Evolutionary conservation across 176 grass and related monocot genomes (phyloP), one percentile per base, ranked within the genome.

Genomic region (Eragrostis curvula): DNA sequence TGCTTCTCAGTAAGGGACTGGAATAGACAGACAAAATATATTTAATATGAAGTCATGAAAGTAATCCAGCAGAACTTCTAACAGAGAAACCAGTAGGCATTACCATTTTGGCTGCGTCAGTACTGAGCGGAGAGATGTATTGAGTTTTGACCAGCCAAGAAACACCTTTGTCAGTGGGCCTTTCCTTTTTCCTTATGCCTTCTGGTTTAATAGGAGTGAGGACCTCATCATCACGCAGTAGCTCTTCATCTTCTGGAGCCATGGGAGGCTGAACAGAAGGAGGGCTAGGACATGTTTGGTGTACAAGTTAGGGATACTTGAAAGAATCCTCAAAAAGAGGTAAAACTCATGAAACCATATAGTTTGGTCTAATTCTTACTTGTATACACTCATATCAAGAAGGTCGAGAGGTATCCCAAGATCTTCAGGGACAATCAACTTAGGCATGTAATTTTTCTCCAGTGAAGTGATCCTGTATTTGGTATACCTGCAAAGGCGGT

Each of bases 81-180:
- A 85, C n/a, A 60, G 28, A 72, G 47, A 59, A 79, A 62, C 68
- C 40, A 72, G 10, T 59, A 76, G 41, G 56, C 12, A 73, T 63
- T 93, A 99, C 96, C 91, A 24, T 86, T 88, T 96, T 99, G 57
- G 96, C 85, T 74, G 90, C 89, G 73, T 99, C 96, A 68, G 79
- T 88, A 50, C 85, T 99, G 25, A 99, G 85, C 57, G 96, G 91
- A 88, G 96, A 99, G 83, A 99, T 99, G 70, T 99, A 99, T 64
- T 99, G 93, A 61, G 96, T 99, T 85, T 99, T 99, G 70, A 99
- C 96, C 87, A 99, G 80, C 96, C 96, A 99, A 86, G 96, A 93
- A 85, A 99, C 87, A 66, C 96, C 96, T 86, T 96, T 87, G 74
- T 99, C 96, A 46, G 93, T 99, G 39, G 96, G 96, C 29, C 96